Evolutionary conservation across 306 rosid genomes (phyloP).

Genomic region (Malus orientalis): DNA sequence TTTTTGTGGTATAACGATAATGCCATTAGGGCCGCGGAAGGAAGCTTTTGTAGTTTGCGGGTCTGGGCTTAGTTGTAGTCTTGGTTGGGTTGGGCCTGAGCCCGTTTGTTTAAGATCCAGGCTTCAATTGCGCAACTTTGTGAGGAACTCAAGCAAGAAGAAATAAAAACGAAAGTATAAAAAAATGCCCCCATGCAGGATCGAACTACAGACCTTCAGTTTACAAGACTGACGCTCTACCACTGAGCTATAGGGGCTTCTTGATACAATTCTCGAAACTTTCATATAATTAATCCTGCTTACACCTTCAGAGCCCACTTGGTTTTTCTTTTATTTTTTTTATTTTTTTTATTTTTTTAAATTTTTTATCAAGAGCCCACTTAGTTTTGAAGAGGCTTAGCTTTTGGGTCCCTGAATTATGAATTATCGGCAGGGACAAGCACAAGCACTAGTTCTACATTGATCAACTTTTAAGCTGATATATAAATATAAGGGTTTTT

Average conservation of each 20-base stretch:
- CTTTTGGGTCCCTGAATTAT: not conserved
- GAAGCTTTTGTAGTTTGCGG: not conserved
- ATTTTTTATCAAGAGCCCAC: too few relatives aligned
- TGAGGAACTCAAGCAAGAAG: not conserved
- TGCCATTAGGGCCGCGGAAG: not conserved
- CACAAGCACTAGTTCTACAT: not conserved
- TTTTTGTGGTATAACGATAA: not conserved
- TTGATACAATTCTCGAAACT: accelerated
- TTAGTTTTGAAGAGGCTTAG: too few relatives aligned
- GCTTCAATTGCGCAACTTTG: not conserved
- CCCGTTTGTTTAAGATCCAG: too few relatives aligned
- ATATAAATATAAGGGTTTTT: too few relatives aligned
- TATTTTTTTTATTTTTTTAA: too few relatives aligned
- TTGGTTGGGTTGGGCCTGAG: not conserved
- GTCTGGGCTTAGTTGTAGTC: not conserved
- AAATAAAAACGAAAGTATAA: not conserved
- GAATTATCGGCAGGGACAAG: not conserved
- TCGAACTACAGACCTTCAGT: slow-evolving; percentile 44
- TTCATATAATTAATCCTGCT: accelerated
- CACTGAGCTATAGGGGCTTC: slow-evolving; percentile 32
- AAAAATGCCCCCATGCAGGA: slow-evolving; percentile 34
- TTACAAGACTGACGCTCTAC: slow-evolving; percentile 48
- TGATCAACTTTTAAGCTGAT: too few relatives aligned
- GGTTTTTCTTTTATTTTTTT: too few relatives aligned
- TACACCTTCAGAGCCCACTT: too few relatives aligned